Percentiles rank a stretch among this genome's conserved stretches.
These are phyloP conservation scores for Cordia subcordata DNA, from an alignment of 257 asterid genomes.

Conservation along the genomic window DNA sequence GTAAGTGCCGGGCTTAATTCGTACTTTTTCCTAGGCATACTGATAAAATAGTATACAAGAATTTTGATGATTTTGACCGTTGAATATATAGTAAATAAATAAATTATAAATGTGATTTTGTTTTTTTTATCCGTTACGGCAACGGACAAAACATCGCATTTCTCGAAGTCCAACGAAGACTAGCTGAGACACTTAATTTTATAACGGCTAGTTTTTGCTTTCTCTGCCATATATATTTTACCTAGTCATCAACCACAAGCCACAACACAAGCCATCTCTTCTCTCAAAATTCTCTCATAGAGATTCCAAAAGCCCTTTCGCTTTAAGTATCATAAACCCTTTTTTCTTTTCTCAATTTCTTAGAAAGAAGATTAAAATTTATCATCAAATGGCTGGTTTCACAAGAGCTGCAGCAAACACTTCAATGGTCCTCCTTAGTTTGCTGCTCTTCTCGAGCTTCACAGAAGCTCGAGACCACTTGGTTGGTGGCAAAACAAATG, in stretches of 20 bases:
- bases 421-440: conserved; percentile 16
- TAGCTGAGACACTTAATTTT: neutral
- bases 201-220: conserved; percentile 35
- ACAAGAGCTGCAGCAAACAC: conserved; percentile 11
- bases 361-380: no score
- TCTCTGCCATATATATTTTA: neutral
- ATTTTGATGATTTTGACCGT: no score
- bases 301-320: neutral
- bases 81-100: no score
- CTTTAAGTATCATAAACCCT: neutral
- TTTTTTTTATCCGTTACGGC: conserved; percentile 10
- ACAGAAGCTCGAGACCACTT: conserved; percentile 54
- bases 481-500: conserved; percentile 50
- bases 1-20: no score
- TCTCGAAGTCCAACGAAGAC: no score
- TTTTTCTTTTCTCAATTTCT: neutral
- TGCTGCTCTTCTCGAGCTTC: conserved; percentile 27
- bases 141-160: conserved; percentile 9
- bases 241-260: neutral
- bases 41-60: no score
- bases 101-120: neutral
- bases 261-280: conserved; percentile 1
- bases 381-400: conserved; percentile 24
- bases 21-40: no score
- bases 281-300: neutral